These are phyloP conservation scores for Orbilia oligospora DNA, from an alignment of 2,329 filamentous ascomycete genomes.

Conservation along the genomic window DNA sequence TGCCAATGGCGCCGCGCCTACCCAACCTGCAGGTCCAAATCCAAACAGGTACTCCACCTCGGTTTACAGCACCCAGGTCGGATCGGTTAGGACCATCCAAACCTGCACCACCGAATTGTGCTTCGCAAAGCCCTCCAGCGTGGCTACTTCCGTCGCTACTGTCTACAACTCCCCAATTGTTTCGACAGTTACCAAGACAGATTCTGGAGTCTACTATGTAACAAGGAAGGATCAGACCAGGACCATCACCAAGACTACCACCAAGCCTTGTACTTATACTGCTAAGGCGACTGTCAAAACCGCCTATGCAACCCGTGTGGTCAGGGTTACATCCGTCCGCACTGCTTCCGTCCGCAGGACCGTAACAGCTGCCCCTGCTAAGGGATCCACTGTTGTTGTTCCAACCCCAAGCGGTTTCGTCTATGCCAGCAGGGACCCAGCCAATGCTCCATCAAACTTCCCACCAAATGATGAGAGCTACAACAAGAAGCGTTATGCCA, in stretches of 20 bases:
- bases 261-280: conserved; percentile 44
- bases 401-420: conserved; percentile 45
- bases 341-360: conserved; percentile 23
- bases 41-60: conserved; percentile 34
- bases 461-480: background rate
- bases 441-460: conserved; percentile 25
- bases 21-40: background rate
- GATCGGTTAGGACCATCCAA: conserved; percentile 42
- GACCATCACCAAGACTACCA: conserved; percentile 36
- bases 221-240: conserved; percentile 38
- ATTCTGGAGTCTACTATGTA: background rate
- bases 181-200: conserved; percentile 26
- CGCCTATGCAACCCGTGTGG: conserved; percentile 32
- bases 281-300: conserved; percentile 21
- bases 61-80: conserved; percentile 22
- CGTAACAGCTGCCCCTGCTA: conserved; percentile 21
- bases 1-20: background rate
- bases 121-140: background rate
- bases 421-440: conserved; percentile 37
- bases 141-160: conserved; percentile 25
- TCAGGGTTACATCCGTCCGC: conserved; percentile 35
- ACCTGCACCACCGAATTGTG: conserved; percentile 50
- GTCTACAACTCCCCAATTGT: conserved; percentile 14
- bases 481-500: conserved; percentile 13
- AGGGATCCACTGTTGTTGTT: conserved; percentile 5